A percentile compares a stretch with the other conserved stretches of the same genome.
Evolutionary conservation across 2,329 filamentous ascomycete genomes (phyloP).

Genomic region (Dactylellina drechsleri): DNA sequence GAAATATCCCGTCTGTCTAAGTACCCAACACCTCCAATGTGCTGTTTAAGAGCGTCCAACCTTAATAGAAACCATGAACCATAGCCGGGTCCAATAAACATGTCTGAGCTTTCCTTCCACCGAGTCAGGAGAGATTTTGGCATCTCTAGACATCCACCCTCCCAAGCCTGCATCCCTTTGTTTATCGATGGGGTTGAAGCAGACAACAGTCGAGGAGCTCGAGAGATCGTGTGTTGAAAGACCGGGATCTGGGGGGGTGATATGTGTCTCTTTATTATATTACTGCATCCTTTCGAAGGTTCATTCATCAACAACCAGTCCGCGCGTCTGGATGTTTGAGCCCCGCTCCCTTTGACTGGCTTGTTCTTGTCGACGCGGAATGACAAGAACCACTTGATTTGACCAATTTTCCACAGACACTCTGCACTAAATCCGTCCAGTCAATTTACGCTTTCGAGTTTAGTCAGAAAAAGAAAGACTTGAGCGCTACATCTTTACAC

Average conservation of each 20-base stretch:
- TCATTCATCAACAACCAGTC: not conserved
- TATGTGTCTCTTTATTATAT: conserved; percentile 53
- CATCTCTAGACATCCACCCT: conserved; percentile 35
- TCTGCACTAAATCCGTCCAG: not conserved
- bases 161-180: conserved; percentile 38
- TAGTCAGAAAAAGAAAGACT: conserved; percentile 12
- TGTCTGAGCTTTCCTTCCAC: conserved; percentile 53
- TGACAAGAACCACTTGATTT: conserved; percentile 3
- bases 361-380: not conserved
- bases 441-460: conserved; percentile 18
- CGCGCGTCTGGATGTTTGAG: not conserved
- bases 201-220: not conserved
- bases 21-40: conserved; percentile 21
- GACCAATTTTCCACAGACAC: not conserved
- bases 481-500: not conserved
- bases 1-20: conserved; percentile 28
- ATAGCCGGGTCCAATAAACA: conserved; percentile 53
- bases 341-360: not conserved
- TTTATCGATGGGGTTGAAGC: conserved; percentile 19
- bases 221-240: not conserved
- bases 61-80: conserved; percentile 48
- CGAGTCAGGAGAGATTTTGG: conserved; percentile 41
- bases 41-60: conserved; percentile 40
- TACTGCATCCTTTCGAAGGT: conserved; percentile 4
- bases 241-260: conserved; percentile 2